Base-by-base conservation (phyloP, 495 filamentous ascomycete genomes). In the Talaromyces trachyspermus region DNA sequence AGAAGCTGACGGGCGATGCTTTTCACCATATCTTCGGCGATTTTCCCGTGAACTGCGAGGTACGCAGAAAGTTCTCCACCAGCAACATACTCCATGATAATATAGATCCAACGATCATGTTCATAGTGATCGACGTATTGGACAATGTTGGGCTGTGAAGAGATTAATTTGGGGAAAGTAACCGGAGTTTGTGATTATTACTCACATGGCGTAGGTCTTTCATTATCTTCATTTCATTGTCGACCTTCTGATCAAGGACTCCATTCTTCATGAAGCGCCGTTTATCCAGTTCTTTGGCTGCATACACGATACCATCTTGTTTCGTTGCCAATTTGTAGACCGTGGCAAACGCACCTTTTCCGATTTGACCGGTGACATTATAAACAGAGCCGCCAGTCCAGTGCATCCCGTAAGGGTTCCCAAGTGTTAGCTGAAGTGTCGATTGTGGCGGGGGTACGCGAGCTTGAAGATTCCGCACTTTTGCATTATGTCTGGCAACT, bases 151-250 rank as follows among this genome's bases (percentile, higher is more conserved):
- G 82, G 77, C 86, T 92, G 49, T 62, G 48, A 64, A 61, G 25
- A 22, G 39, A 15, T 42, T 30, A 37, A 35, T 26, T 20, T 12
- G 36, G 25, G 19, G 6, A 37, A 27, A 39, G 15, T 1, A 30
- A 7, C 7, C 6, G 12, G 30, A 29, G 14, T 8, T 5, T 43
- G 17, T 0, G 30, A 10, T 49, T 11, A 55, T 33, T 52, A 43
- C 84, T 77, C 68, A 91, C 88, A 69, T 98, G 92, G 43, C 80
- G 70, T 18, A 97, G 68, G 25, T 69, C 75, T 54, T 83, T 78
- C 83, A 98, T 95, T 49, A 98, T 95, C 32, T 80, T 83, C 80
- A 97, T 89, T 64, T 98, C 92, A 52, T 91, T 95, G 52, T 94
- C 84, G 2, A 97, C 81, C 59, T 89, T 91, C 54, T 84, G 79